These are phyloP conservation scores for Boehmeria nivea DNA, from an alignment of 306 rosid species.

Conservation along the genomic window DNA sequence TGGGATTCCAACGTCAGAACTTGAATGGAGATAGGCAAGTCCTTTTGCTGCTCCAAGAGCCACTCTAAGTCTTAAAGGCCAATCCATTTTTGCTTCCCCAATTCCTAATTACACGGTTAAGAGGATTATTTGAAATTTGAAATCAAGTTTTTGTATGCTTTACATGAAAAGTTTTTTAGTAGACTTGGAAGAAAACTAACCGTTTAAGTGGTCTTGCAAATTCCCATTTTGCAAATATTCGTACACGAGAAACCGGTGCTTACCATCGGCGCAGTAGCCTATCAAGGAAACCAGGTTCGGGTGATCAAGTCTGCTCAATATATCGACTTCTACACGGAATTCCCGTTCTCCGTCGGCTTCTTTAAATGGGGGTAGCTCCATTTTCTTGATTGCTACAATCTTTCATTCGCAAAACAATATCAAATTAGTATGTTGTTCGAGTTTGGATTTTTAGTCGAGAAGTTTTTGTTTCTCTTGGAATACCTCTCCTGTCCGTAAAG, in stretches of 20 bases:
- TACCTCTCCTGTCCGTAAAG: slow-evolving; percentile 83
- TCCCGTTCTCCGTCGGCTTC: slow-evolving; percentile 89
- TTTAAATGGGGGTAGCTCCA: slow-evolving; percentile 77
- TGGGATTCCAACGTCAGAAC: slow-evolving; percentile 67
- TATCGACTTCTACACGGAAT: slow-evolving; percentile 87
- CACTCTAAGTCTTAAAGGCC: slow-evolving; percentile 72
- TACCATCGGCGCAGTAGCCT: slow-evolving; percentile 96
- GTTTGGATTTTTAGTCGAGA: background rate
- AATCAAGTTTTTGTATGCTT: too few species aligned
- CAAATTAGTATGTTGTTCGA: slow-evolving; percentile 15
- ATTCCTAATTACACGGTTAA: slow-evolving; percentile 30
- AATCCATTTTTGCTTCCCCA: slow-evolving; percentile 65
- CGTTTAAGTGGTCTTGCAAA: slow-evolving; percentile 89
- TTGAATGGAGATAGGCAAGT: slow-evolving; percentile 79
- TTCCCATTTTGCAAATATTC: slow-evolving; percentile 86
- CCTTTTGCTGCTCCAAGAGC: slow-evolving; percentile 95
- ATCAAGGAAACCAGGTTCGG: slow-evolving; percentile 89
- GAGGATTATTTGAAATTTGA: too few species aligned
- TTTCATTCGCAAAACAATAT: slow-evolving; percentile 18
- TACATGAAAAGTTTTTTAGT: too few species aligned
- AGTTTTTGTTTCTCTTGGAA: background rate
- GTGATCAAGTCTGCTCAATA: slow-evolving; percentile 86
- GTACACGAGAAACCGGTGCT: slow-evolving; percentile 81
- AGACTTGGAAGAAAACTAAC: slow-evolving; percentile 38
- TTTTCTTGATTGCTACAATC: slow-evolving; percentile 93